phyloP scores from a whole-genome alignment of 2,329 filamentous ascomycete species.

The Colletotrichum cuscutae region DNA sequence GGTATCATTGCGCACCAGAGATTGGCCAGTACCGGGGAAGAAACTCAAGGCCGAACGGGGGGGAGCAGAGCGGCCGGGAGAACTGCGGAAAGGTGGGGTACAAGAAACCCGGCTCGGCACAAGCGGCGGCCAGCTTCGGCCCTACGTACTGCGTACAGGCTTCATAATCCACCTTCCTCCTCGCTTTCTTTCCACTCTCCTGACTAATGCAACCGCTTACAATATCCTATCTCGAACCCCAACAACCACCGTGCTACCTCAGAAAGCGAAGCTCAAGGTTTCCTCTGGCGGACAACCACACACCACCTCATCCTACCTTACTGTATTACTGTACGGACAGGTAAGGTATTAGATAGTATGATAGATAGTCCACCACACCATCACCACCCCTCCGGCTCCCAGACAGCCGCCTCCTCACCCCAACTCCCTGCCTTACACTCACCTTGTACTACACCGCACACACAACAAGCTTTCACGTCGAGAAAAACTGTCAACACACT shows the following conservation, averaged over 20 bases:
- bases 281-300: too few relatives aligned
- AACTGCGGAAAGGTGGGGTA: conserved; percentile 10
- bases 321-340: too few relatives aligned
- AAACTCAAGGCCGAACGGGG: neutral
- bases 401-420: neutral
- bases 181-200: neutral
- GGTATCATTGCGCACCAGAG: neutral
- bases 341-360: neutral
- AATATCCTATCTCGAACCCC: neutral
- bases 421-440: neutral
- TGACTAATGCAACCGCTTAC: conserved; percentile 29
- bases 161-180: neutral
- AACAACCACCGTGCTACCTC: neutral
- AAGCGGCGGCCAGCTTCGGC: conserved; percentile 30
- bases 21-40: neutral
- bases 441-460: neutral
- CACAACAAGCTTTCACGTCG: conserved; percentile 10
- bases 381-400: neutral
- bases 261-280: too few relatives aligned
- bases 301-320: too few relatives aligned
- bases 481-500: conserved; percentile 11
- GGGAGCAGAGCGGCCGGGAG: neutral
- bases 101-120: neutral
- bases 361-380: neutral
- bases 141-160: neutral